Percentiles rank a stretch among this genome's conserved stretches.
phyloP scores from a whole-genome alignment of 768 basidiomycete species.

The Udeniomyces megalosporus region DNA sequence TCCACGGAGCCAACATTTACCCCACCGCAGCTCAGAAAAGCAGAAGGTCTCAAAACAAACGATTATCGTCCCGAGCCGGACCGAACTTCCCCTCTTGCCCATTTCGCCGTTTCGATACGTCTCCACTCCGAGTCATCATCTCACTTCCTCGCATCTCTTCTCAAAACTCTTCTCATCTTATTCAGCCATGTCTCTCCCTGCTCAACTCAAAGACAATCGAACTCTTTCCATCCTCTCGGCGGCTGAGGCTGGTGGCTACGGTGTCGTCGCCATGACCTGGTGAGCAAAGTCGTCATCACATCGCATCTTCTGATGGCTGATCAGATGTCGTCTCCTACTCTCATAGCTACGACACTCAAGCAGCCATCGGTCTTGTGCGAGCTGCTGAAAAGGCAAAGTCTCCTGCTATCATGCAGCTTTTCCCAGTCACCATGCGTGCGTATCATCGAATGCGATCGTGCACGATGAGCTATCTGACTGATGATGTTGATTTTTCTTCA shows the following conservation, averaged over 20 bases:
- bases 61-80: too few species aligned
- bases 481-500: too few species aligned
- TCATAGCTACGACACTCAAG: conserved; percentile 24
- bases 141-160: too few species aligned
- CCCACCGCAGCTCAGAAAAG: too few species aligned
- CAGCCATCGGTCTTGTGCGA: conserved; percentile 27
- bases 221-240: conserved; percentile 28
- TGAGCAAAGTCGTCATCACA: not conserved
- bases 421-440: conserved; percentile 27
- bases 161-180: too few species aligned
- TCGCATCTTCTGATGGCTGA: not conserved
- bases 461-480: too few species aligned
- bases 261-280: conserved; percentile 22
- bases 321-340: not conserved
- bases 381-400: conserved; percentile 28
- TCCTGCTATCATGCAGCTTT: conserved; percentile 28
- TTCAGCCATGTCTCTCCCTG: not conserved
- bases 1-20: too few species aligned
- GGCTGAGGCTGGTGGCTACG: conserved; percentile 27
- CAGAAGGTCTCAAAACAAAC: too few species aligned
- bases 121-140: too few species aligned
- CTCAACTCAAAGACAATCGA: conserved; percentile 19
- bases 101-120: too few species aligned
- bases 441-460: too few species aligned
- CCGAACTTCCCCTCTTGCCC: too few species aligned